Conservation (phyloP, 768 basidiomycete species). For the Cubamyces sp. region DNA sequence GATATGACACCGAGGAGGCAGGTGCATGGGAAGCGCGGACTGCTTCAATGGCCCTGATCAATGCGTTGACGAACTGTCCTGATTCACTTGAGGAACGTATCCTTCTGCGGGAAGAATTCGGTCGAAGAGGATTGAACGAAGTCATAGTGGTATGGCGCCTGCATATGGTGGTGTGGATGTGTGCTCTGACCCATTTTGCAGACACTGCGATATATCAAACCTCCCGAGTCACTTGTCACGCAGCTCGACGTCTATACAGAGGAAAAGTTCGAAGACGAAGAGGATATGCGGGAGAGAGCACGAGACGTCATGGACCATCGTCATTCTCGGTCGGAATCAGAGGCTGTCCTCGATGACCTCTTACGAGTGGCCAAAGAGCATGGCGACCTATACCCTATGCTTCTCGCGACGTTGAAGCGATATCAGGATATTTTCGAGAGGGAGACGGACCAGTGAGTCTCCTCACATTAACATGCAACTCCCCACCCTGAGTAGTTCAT, state of each 20-base stretch:
- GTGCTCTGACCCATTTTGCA: constrained; percentile 34
- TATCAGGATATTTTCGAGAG: constrained; percentile 59
- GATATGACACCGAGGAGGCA: constrained; percentile 54
- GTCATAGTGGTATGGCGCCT: constrained; percentile 69
- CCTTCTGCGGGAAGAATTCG: constrained; percentile 80
- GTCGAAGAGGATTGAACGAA: constrained; percentile 81
- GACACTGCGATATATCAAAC: constrained; percentile 75
- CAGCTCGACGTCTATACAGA: constrained; percentile 85
- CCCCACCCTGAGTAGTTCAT: neutral
- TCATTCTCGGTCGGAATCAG: constrained; percentile 50
- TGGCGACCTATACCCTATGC: constrained; percentile 61
- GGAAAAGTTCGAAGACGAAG: constrained; percentile 89
- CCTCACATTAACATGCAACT: neutral
- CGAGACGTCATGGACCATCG: constrained; percentile 39
- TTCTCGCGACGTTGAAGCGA: constrained; percentile 63
- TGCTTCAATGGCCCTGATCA: constrained; percentile 77
- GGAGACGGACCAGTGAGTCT: constrained; percentile 62
- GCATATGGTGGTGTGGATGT: neutral
- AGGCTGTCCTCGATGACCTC: constrained; percentile 61
- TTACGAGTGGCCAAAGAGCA: constrained; percentile 62
- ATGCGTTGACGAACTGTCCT: constrained; percentile 77
- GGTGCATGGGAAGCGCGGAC: constrained; percentile 83
- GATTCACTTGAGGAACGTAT: constrained; percentile 80
- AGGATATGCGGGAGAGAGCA: constrained; percentile 75
- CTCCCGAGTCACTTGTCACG: constrained; percentile 76